Evolutionary conservation across 768 basidiomycete species (phyloP).

Genomic region (Tremella mesenterica): DNA sequence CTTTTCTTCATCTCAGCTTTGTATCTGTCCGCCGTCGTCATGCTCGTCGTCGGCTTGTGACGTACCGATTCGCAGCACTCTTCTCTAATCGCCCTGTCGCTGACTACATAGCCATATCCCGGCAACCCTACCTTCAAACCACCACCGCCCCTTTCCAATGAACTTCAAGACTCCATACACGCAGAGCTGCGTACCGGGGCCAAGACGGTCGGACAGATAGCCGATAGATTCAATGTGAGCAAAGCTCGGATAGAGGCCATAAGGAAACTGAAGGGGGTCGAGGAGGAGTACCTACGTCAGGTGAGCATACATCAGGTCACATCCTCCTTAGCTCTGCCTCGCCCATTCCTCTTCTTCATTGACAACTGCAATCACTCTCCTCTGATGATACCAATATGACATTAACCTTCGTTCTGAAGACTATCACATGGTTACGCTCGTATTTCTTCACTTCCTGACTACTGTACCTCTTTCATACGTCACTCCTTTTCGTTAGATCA

Average conservation of each 20-base stretch:
- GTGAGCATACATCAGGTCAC: conserved; percentile 22
- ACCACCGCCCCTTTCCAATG: conserved; percentile 40
- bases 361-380: background rate
- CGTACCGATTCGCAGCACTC: too few relatives aligned
- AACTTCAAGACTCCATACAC: conserved; percentile 33
- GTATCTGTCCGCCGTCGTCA: too few relatives aligned
- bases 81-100: too few relatives aligned
- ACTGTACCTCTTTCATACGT: background rate
- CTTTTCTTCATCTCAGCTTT: too few relatives aligned
- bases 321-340: background rate
- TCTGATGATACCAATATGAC: conserved; percentile 44
- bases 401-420: conserved; percentile 47
- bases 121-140: conserved; percentile 42
- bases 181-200: conserved; percentile 12
- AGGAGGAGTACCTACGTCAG: conserved; percentile 35
- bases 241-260: conserved; percentile 41
- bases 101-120: conserved; percentile 32
- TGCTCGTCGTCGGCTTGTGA: too few relatives aligned
- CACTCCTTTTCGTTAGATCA: background rate
- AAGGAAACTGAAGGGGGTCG: conserved; percentile 35
- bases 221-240: conserved; percentile 34
- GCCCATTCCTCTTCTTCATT: background rate
- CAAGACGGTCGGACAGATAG: conserved; percentile 24
- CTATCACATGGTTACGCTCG: conserved; percentile 41
- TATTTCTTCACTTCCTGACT: conserved; percentile 46